Conservation (phyloP, 148 eudicot species). For the Polygonum aviculare region DNA sequence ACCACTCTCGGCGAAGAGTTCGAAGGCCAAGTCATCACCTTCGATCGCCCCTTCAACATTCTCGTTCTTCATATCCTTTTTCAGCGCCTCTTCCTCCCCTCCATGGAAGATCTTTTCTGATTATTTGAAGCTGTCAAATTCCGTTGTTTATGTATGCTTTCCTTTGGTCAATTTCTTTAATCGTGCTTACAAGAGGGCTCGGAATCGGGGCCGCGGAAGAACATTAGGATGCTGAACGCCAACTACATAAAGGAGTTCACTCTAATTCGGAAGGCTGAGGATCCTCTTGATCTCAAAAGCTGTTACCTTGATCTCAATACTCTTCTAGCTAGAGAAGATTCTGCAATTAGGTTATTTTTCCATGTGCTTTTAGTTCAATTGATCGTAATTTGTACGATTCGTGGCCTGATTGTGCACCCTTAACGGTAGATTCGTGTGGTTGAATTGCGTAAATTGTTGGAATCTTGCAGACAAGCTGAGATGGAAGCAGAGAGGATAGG, state of each 20-base stretch:
- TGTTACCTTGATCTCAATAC: slow-evolving; percentile 63
- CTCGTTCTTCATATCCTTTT: slow-evolving; percentile 90
- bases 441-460: neutral
- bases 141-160: neutral
- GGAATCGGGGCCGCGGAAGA: slow-evolving; percentile 53
- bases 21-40: slow-evolving; percentile 76
- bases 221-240: slow-evolving; percentile 74
- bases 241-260: slow-evolving; percentile 71
- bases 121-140: neutral
- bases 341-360: slow-evolving; percentile 52
- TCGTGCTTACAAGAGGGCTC: slow-evolving; percentile 52
- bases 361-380: neutral
- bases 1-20: slow-evolving; percentile 90
- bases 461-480: slow-evolving; percentile 81
- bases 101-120: slow-evolving; percentile 8
- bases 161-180: slow-evolving; percentile 8
- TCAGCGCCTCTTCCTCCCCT: neutral
- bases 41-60: slow-evolving; percentile 65
- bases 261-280: slow-evolving; percentile 60
- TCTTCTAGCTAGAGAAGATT: slow-evolving; percentile 68
- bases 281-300: slow-evolving; percentile 62
- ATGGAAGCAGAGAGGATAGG: slow-evolving; percentile 92
- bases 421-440: neutral
- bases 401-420: neutral
- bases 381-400: neutral